Evolutionary conservation across 78 protist genomes (phyloP).

Genomic region (Dictyostelium intermedium): DNA sequence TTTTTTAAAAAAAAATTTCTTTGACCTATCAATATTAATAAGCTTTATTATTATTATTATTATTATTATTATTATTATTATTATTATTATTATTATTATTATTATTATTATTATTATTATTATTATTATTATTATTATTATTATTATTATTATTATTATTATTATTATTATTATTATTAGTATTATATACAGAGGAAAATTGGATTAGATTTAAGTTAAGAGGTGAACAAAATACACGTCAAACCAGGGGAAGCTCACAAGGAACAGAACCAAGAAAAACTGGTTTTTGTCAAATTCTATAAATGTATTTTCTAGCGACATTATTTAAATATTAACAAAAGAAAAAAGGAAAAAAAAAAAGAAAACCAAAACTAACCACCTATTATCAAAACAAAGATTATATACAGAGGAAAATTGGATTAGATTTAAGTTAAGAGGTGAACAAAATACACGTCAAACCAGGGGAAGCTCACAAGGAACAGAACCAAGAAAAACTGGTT

Average conservation of each 20-base stretch:
- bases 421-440: constrained; percentile 3
- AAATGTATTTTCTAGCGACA: constrained; percentile 22
- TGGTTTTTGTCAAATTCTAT: constrained; percentile 16
- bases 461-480: neutral
- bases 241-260: neutral
- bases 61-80: no score
- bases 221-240: neutral
- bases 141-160: neutral
- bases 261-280: constrained; percentile 5
- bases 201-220: constrained; percentile 42
- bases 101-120: no score
- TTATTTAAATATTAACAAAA: neutral
- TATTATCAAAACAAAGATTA: constrained; percentile 14
- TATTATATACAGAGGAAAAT: constrained; percentile 56
- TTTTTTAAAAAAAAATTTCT: no score
- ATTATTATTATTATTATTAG: neutral
- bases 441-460: neutral
- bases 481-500: constrained; percentile 1
- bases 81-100: no score
- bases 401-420: constrained; percentile 69
- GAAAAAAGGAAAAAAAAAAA: neutral
- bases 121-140: no score
- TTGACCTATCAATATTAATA: neutral
- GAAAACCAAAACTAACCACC: no score
- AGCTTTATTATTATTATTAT: neutral